Evolutionary conservation across 164 flowering plant genomes (phyloP), one percentile per base, ranked within the genome.

Genomic region (Annona squamosa): DNA sequence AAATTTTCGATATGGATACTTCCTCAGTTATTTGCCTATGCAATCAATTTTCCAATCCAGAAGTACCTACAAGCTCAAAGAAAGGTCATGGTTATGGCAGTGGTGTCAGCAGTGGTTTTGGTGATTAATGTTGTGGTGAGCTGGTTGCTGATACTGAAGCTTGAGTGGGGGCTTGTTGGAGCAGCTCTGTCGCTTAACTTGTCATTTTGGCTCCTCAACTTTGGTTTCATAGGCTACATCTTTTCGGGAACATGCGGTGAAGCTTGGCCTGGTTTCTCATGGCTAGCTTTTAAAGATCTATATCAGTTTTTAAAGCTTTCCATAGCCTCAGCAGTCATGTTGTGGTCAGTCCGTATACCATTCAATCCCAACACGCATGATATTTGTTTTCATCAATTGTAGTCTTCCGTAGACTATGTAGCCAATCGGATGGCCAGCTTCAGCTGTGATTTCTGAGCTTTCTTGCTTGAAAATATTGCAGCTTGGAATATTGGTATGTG

Each of bases 41-140:
- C 97, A 75, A 69, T 92, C 62, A 89, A 85, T 71, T 94, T 92
- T 82, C 93, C 97, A 0, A 77, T 85, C 7, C 93, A 89, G 67
- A 94, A 92, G 84, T 94, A 92, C 86, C 73, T 94, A 66, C 98
- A 94, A 74, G 86, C 97, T 3, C 97, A 94, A 57, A 89, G 96
- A 82, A 86, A 86, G 69, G 93, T 91, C 3, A 78, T 79, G 26
- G 80, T 82, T 5, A 67, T 92, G 45, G 93, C 98, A 0, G 88
- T 83, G 84, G 77, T 92, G 7, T 94, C 88, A 0, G 48, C 82
- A 3, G 80, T 63, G 57, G 88, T 87, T 19, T 76, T 94, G 2
- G 3, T 85, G 4, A 2, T 82, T 4, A 97, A 94, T 71, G 48
- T 84, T 7, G 56, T 71, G 0, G 5, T 86, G 18, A 79, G 86